Evolutionary conservation across 2,329 filamentous ascomycete species (phyloP), one percentile per base, ranked within the genome.

Genomic region (Rhynchosporium secalis): DNA sequence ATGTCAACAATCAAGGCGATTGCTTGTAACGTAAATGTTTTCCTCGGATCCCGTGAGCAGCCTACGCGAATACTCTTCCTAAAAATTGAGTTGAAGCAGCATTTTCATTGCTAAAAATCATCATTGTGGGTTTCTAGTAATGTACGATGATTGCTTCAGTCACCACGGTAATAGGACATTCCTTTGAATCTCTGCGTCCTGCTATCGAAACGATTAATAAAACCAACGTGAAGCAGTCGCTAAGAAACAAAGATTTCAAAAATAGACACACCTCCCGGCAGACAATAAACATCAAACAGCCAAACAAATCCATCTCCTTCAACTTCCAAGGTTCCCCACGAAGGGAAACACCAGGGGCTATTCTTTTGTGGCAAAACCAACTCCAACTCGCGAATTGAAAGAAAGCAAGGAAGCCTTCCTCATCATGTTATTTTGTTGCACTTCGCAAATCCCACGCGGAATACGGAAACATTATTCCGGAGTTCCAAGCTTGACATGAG

Each of bases 371-470:
- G 51, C 20, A 54, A 41, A 54, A 29, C 2, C 20, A 40, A 54
- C 20, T 20, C 26, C 51, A 3, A 54, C 41, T n/a, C 13, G 26
- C 5, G 20, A 46, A 46, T 28, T 3, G 7, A n/a, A n/a, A 12
- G 10, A 15, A 54, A 41, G 51, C 51, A 54, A 54, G 36, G 51
- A 54, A 54, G 36, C n/a, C n/a, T 10, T 28, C 7, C 8, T 9
- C 12, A 7, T 38, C 7, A 54, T 6, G 40, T 28, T 15, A 12
- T 52, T 60, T 54, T 51, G 57, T 54, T 60, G 57, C 57, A 60
- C 36, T 46, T 60, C 57, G 57, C 57, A 54, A 52, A 52, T 51
- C 20, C 38, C 15, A 29, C 48, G 57, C 57, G 40, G 54, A 46
- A 47, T 46, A 10, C 36, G 51, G 51, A 20, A 54, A 9, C 51